These are phyloP conservation scores for Candida ponderosae DNA, from an alignment of 805 yeast species.

Conservation along the genomic window DNA sequence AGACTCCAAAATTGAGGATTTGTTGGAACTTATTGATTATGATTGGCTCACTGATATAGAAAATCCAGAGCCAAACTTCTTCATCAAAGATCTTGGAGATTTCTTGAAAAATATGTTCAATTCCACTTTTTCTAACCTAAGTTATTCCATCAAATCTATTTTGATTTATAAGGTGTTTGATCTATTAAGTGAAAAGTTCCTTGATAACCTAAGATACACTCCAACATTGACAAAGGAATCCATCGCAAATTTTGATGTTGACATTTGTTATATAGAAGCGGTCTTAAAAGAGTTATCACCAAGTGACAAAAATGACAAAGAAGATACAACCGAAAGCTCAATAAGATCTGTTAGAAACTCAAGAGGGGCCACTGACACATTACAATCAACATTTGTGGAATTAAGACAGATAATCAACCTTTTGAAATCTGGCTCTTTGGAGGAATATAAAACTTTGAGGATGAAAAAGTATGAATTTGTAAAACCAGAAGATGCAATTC, in stretches of 20 bases:
- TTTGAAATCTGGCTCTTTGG: constrained; percentile 54
- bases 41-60: constrained; percentile 61
- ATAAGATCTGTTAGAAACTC: neutral
- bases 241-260: constrained; percentile 73
- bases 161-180: constrained; percentile 86
- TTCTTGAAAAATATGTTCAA: constrained; percentile 80
- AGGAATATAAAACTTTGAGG: constrained; percentile 49
- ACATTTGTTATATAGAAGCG: constrained; percentile 67
- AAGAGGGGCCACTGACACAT: constrained; percentile 22
- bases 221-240: constrained; percentile 46
- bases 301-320: neutral
- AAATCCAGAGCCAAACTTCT: constrained; percentile 59
- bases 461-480: constrained; percentile 68
- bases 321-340: too few relatives aligned
- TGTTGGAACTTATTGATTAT: constrained; percentile 78
- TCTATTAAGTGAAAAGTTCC: constrained; percentile 65
- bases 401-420: constrained; percentile 74
- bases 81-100: constrained; percentile 76
- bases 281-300: constrained; percentile 30
- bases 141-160: constrained; percentile 66
- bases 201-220: constrained; percentile 46
- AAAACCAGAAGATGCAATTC: constrained; percentile 61
- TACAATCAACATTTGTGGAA: constrained; percentile 69
- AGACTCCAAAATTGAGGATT: constrained; percentile 69
- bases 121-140: constrained; percentile 76